These are phyloP conservation scores for Voacanga thouarsii DNA, from an alignment of 257 asterid genomes.

Conservation along the genomic window DNA sequence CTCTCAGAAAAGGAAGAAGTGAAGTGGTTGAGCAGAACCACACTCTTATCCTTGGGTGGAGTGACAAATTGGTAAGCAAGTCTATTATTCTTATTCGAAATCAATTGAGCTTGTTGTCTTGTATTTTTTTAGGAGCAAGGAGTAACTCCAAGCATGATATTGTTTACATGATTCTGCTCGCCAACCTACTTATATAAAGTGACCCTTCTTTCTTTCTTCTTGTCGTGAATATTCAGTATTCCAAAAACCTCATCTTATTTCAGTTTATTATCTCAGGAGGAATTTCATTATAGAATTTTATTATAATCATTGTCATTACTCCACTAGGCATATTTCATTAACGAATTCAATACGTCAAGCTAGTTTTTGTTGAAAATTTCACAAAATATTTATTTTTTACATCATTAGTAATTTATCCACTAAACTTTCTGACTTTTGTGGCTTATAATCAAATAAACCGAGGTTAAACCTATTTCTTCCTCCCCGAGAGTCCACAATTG, in stretches of 20 bases:
- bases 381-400: neutral
- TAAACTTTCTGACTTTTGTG: neutral
- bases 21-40: slow-evolving; percentile 89
- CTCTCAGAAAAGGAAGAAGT: slow-evolving; percentile 89
- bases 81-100: slow-evolving; percentile 8
- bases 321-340: neutral
- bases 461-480: neutral
- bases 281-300: neutral
- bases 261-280: neutral
- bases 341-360: neutral
- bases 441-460: neutral
- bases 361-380: neutral
- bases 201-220: neutral
- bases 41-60: slow-evolving; percentile 92
- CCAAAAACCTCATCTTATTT: neutral
- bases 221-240: neutral
- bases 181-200: neutral
- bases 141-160: neutral
- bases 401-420: neutral
- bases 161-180: neutral
- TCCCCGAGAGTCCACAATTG: neutral
- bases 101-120: neutral
- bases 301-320: slow-evolving; percentile 1
- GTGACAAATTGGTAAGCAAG: slow-evolving; percentile 74
- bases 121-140: neutral